Base-by-base conservation (phyloP, 129 eudicot genomes). In the Erigeron canadensis region DNA sequence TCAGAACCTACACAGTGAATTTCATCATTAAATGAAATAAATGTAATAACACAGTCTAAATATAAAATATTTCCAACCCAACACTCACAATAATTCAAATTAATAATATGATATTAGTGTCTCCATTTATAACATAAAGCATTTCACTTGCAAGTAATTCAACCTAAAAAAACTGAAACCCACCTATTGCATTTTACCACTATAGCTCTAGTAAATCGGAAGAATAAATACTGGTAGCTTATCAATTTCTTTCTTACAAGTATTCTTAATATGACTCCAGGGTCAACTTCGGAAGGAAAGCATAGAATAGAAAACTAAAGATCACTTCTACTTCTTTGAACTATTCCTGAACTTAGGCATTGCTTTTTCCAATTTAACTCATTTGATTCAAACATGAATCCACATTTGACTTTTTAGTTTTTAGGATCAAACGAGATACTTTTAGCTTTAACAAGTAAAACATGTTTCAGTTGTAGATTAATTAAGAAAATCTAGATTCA, bases 1-100 rank as follows among this genome's bases (percentile, higher is more conserved):
- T 94, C 63, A 94, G 78, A 75, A 94, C 98, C 98, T 94, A 89
- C 81, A 83, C 22, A 48, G 44, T 22, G 5, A 79, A 69, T 41
- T 41, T 12, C 23, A 74, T 48, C 70, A 23, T 61, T 64, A 10
- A 80, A 37, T 68, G 70, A 50, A 53, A 42, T 41, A 38, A 39
- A 53, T 13, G 42, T 75, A 22, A 72, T 10, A 71, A 44, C 39
- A 43, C 19, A 57, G 59, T 43, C 16, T 15, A 10, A n/a, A 12
- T 10, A 60, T 15, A 8, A 46, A 5, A 21, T 8, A 41, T 23
- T 72, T 72, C 28, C 6, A 60, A 45, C 38, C 60, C 60, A 59
- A 51, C 17, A 34, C 59, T 44, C 55, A 72, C 28, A 12, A 44
- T 38, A 71, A 58, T 58, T 28, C 23, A 23, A 41, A 44, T n/a